Evolutionary conservation across 1,284 basidiomycete genomes (phyloP).

Genomic region (Butyriboletus appendiculatus): DNA sequence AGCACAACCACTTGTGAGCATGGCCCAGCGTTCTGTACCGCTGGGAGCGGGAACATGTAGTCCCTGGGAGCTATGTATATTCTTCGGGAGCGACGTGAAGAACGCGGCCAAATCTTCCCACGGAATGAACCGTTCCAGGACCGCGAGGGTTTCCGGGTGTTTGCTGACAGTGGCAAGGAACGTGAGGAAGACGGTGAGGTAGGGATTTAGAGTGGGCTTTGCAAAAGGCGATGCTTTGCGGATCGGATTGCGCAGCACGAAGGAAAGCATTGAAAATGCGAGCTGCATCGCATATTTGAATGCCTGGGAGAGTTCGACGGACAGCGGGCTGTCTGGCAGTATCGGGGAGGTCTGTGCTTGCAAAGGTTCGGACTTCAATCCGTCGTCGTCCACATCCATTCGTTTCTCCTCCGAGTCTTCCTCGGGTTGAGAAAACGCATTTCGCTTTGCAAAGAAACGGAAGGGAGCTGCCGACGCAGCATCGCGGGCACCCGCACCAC

Average conservation of each 20-base stretch:
- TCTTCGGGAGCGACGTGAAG: conserved; percentile 62
- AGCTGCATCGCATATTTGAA: conserved; percentile 79
- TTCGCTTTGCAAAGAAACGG: conserved; percentile 48
- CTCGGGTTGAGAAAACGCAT: conserved; percentile 28
- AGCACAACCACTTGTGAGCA: conserved; percentile 63
- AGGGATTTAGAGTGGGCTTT: conserved; percentile 76
- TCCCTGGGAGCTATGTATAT: conserved; percentile 50
- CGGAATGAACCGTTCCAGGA: conserved; percentile 79
- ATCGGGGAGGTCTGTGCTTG: conserved; percentile 40
- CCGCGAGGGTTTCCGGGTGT: conserved; percentile 56
- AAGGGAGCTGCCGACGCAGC: conserved; percentile 37
- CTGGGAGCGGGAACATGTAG: conserved; percentile 28
- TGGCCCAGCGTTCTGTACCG: conserved; percentile 48
- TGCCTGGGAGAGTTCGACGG: conserved; percentile 53
- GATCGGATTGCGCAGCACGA: conserved; percentile 67
- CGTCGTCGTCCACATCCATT: conserved; percentile 71
- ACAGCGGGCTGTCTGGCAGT: conserved; percentile 36
- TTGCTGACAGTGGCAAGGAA: conserved; percentile 82
- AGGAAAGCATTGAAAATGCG: conserved; percentile 76
- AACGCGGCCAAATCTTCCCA: conserved; percentile 80
- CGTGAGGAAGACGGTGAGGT: conserved; percentile 84
- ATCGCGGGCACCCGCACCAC: conserved; percentile 44
- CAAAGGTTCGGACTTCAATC: conserved; percentile 11
- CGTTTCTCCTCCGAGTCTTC: conserved; percentile 52
- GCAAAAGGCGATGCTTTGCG: conserved; percentile 59